Percentiles rank a stretch among this genome's conserved stretches.
Conservation (phyloP, 2,329 filamentous ascomycete species). For the Teratosphaeria zuluensis region DNA sequence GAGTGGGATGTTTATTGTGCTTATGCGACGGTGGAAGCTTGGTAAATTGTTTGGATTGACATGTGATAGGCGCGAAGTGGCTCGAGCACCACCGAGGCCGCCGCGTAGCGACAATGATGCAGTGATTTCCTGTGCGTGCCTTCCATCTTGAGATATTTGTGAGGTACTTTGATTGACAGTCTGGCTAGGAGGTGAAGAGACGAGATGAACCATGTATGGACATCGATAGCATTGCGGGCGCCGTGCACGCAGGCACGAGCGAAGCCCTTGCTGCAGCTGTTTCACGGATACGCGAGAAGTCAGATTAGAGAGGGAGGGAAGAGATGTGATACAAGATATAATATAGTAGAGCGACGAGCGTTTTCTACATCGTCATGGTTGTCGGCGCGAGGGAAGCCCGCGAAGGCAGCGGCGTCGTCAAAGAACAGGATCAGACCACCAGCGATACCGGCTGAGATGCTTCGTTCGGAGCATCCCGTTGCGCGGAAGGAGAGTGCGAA, state of each 20-base stretch:
- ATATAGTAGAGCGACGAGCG: neutral
- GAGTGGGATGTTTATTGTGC: too few species aligned
- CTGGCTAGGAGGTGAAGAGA: neutral
- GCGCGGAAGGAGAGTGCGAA: neutral
- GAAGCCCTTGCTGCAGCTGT: slow-evolving; percentile 19
- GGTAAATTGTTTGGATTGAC: too few species aligned
- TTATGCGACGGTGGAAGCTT: too few species aligned
- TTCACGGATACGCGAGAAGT: slow-evolving; percentile 18
- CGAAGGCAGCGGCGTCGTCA: neutral
- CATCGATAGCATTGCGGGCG: slow-evolving; percentile 18
- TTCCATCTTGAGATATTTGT: neutral
- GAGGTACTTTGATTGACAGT: too few species aligned
- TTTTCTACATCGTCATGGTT: neutral
- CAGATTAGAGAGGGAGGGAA: neutral
- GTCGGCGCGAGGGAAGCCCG: slow-evolving; percentile 2
- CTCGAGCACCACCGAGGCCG: slow-evolving; percentile 14
- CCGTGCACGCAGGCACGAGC: slow-evolving; percentile 12
- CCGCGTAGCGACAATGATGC: neutral
- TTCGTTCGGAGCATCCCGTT: neutral
- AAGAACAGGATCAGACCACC: neutral
- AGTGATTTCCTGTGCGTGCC: neutral
- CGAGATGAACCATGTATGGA: slow-evolving; percentile 26
- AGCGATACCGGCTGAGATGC: neutral
- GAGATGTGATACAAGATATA: neutral
- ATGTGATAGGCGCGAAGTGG: slow-evolving; percentile 5